Percentiles rank a stretch among this genome's conserved stretches.
Conservation (phyloP, 1,284 basidiomycete genomes). For the Ganoderma leucocontextum region DNA sequence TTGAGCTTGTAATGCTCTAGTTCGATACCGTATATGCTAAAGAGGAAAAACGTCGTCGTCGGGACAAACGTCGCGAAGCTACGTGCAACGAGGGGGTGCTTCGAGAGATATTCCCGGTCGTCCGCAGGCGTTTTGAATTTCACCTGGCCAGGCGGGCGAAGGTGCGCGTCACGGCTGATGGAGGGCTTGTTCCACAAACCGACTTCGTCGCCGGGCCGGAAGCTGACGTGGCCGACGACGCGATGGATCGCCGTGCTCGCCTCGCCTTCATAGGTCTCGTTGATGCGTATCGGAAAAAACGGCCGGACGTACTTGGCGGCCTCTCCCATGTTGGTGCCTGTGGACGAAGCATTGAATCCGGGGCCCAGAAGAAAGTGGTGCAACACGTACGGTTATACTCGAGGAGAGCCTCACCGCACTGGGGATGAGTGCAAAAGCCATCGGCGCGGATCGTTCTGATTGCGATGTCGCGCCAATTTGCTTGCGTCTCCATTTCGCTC, state of each 20-base stretch:
- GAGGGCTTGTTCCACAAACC: not conserved
- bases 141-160: not conserved
- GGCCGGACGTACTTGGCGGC: not conserved
- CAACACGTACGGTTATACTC: constrained; percentile 18
- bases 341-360: not conserved
- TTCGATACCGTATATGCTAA: not conserved
- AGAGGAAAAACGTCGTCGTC: not conserved
- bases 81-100: constrained; percentile 9
- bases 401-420: constrained; percentile 13
- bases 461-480: constrained; percentile 11
- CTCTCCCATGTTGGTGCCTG: constrained; percentile 12
- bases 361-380: not conserved
- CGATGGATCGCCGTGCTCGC: not conserved
- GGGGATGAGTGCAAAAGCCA: constrained; percentile 14
- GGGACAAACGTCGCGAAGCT: constrained; percentile 15
- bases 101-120: not conserved
- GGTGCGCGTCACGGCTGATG: not conserved
- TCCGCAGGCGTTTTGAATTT: not conserved
- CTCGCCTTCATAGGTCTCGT: not conserved
- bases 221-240: not conserved
- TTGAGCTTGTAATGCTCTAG: not conserved
- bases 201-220: not conserved
- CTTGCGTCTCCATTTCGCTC: not conserved
- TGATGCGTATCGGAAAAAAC: not conserved
- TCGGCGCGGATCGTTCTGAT: constrained; percentile 1